These are phyloP conservation scores for Hypomontagnella submonticulosa DNA, from an alignment of 495 filamentous ascomycete genomes.

Conservation along the genomic window DNA sequence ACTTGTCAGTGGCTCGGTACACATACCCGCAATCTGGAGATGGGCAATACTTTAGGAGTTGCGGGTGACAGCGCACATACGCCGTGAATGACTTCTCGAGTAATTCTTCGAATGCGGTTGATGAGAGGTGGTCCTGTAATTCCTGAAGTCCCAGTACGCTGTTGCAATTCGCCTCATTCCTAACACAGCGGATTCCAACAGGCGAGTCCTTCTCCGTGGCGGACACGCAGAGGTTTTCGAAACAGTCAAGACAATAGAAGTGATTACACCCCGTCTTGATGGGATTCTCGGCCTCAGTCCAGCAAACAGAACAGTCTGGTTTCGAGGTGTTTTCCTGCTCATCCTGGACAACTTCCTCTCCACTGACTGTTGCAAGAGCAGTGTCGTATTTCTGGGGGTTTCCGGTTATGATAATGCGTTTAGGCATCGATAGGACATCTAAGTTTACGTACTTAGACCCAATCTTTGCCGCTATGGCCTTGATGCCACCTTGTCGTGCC, in stretches of 20 bases:
- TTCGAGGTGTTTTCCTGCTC: no score
- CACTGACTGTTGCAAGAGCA: constrained; percentile 26
- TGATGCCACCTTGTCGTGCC: constrained; percentile 56
- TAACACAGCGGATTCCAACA: constrained; percentile 47
- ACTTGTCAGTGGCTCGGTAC: constrained; percentile 47
- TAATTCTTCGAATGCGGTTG: constrained; percentile 52
- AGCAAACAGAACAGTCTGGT: constrained; percentile 58
- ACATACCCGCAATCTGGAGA: constrained; percentile 55
- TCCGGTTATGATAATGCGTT: constrained; percentile 48
- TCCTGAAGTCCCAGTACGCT: constrained; percentile 46
- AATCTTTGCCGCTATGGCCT: constrained; percentile 46
- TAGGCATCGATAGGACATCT: constrained; percentile 48
- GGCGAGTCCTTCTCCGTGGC: constrained; percentile 23
- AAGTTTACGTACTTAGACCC: constrained; percentile 46
- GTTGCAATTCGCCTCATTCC: constrained; percentile 42
- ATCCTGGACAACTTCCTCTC: constrained; percentile 1
- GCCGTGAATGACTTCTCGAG: constrained; percentile 51
- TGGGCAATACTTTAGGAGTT: constrained; percentile 52
- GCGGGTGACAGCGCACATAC: constrained; percentile 51
- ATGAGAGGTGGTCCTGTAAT: constrained; percentile 51
- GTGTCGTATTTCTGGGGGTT: constrained; percentile 35
- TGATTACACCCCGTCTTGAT: constrained; percentile 55
- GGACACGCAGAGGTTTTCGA: constrained; percentile 51
- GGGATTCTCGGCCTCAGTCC: constrained; percentile 51
- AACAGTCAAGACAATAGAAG: constrained; percentile 60